Evolutionary conservation across 352 stramenopile genomes (phyloP).

Genomic region (Phytophthora quininea): DNA sequence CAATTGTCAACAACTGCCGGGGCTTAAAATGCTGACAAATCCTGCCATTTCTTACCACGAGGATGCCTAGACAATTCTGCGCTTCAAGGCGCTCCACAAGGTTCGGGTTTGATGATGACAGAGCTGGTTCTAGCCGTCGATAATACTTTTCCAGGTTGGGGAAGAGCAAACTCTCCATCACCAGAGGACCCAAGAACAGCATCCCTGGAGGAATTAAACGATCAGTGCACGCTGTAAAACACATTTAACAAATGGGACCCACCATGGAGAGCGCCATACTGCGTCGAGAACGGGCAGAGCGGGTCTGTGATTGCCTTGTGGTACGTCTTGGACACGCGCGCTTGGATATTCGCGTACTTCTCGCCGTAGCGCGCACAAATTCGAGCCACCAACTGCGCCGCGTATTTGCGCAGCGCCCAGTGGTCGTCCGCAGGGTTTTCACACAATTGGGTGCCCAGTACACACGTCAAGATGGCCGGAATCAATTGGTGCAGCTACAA

Average conservation of each 20-base stretch:
- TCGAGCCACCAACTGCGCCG: slow-evolving; percentile 77
- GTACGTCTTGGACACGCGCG: slow-evolving; percentile 91
- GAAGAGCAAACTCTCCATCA: slow-evolving; percentile 93
- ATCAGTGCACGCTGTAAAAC: background rate
- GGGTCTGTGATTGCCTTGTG: slow-evolving; percentile 87
- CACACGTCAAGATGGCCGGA: slow-evolving; percentile 92
- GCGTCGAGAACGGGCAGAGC: slow-evolving; percentile 81
- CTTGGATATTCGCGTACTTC: slow-evolving; percentile 93
- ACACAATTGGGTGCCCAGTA: slow-evolving; percentile 91
- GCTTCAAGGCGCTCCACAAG: slow-evolving; percentile 83
- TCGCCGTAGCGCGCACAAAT: slow-evolving; percentile 88
- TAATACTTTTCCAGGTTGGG: slow-evolving; percentile 90
- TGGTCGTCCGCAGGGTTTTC: slow-evolving; percentile 88
- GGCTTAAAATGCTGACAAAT: no score
- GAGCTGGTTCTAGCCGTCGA: slow-evolving; percentile 75
- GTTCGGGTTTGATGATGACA: slow-evolving; percentile 80
- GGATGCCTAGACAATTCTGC: slow-evolving; percentile 86
- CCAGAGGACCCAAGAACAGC: slow-evolving; percentile 90
- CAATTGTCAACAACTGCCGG: background rate
- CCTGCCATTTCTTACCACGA: slow-evolving; percentile 59
- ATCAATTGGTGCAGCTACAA: slow-evolving; percentile 93
- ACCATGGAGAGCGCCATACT: slow-evolving; percentile 93
- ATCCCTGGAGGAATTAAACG: slow-evolving; percentile 41
- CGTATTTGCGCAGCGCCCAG: slow-evolving; percentile 91
- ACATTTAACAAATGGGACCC: slow-evolving; percentile 5